A percentile compares a stretch with the other conserved stretches of the same genome.
Evolutionary conservation across 139 green algal species (phyloP).

Genomic region (Astrephomene gubernaculifera): DNA sequence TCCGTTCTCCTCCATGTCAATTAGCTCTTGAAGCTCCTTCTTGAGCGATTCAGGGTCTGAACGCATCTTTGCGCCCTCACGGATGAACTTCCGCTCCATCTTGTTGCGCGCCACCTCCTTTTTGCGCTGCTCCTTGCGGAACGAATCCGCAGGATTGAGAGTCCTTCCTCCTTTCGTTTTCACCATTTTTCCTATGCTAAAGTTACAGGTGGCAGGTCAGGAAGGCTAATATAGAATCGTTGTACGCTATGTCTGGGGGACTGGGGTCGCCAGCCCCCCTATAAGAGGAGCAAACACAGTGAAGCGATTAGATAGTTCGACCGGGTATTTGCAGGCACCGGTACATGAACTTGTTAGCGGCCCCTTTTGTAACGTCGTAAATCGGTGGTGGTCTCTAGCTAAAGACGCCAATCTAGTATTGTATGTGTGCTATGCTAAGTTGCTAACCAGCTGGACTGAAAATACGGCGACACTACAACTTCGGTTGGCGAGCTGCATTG

Average conservation of each 20-base stretch:
- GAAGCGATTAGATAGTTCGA: too few species aligned
- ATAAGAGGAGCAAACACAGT: too few species aligned
- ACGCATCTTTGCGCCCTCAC: conserved; percentile 70
- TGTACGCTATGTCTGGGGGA: neutral
- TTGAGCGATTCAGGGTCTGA: conserved; percentile 71
- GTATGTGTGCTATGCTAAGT: too few species aligned
- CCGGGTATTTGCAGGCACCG: too few species aligned
- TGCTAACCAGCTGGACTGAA: too few species aligned
- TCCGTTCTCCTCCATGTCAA: conserved; percentile 77
- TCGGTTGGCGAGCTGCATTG: too few species aligned
- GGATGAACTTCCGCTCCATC: conserved; percentile 85
- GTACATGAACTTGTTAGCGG: too few species aligned
- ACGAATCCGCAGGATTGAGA: conserved; percentile 70
- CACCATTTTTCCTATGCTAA: conserved; percentile 28
- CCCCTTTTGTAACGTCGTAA: too few species aligned
- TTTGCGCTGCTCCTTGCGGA: conserved; percentile 79
- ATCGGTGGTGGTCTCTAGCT: too few species aligned
- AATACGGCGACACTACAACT: too few species aligned
- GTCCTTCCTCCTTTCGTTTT: conserved; percentile 55
- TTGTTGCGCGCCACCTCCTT: conserved; percentile 90
- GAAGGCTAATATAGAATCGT: neutral
- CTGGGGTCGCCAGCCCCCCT: neutral
- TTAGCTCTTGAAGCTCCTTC: conserved; percentile 80
- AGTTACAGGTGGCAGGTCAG: neutral
- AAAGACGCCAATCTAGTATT: too few species aligned